phyloP scores from a whole-genome alignment of 495 filamentous ascomycete genomes.

The Staphylotrichum tortipilum region DNA sequence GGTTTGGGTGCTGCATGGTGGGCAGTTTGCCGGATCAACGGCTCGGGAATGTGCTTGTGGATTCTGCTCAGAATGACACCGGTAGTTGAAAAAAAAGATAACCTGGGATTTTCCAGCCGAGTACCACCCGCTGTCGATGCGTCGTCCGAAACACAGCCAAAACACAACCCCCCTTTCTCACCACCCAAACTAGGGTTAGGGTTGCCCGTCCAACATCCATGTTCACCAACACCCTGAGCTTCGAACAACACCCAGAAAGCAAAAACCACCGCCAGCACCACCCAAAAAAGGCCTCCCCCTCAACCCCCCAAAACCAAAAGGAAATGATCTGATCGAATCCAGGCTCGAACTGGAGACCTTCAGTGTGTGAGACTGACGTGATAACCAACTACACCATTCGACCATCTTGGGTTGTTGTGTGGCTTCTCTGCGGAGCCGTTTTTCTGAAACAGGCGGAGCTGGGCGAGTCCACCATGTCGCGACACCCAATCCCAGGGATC shows the following conservation, averaged over 20 bases:
- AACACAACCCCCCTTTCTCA: background rate
- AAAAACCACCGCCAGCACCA: background rate
- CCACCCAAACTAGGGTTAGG: background rate
- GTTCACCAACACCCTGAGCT: background rate
- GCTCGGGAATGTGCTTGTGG: too few relatives aligned
- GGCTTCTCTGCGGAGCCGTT: background rate
- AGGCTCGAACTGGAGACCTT: background rate
- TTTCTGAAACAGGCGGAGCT: background rate
- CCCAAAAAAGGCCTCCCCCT: background rate
- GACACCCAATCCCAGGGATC: too few relatives aligned
- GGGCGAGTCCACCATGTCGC: background rate
- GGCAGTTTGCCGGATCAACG: too few relatives aligned
- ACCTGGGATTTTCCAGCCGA: background rate
- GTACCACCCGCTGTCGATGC: background rate
- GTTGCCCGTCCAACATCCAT: background rate
- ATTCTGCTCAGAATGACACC: background rate
- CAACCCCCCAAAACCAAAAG: background rate
- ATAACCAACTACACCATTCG: slow-evolving; percentile 4
- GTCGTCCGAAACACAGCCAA: background rate
- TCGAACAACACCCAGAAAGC: background rate
- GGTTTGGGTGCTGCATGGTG: too few relatives aligned
- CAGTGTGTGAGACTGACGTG: too few relatives aligned
- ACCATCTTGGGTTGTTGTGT: background rate
- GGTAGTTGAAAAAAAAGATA: background rate
- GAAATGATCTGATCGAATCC: background rate